Evolutionary conservation across 176 grass and related monocot species (phyloP), one percentile per base, ranked within the genome.

Genomic region (Triticum monococcum): DNA sequence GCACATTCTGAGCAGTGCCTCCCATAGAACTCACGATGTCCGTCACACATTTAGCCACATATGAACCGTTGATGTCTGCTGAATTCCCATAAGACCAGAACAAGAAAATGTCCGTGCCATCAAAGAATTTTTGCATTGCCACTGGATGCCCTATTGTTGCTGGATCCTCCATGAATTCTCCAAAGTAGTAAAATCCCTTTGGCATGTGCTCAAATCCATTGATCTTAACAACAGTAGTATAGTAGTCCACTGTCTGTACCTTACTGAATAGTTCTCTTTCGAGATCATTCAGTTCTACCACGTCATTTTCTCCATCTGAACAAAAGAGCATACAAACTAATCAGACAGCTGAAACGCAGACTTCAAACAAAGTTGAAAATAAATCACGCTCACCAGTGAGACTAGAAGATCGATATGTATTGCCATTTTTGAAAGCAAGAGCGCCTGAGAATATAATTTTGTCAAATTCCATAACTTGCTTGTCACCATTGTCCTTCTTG

Each of bases 51-150:
- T 91, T 85, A 54, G 81, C 83, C 81, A 94, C 92, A 85, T 66
- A 83, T 64, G 87, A 32, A 63, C 85, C 89, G 20, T 78, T 87
- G 79, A 94, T 88, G 52, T 91, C 89, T 36, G 60, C 83, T 50
- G 92, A 94, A 83, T 94, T 91, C 65, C 92, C 92, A 72, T 94
- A 94, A 80, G 92, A 94, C 92, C 92, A 94, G 45, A 94, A 91
- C 77, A 94, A 81, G 78, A 94, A 94, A 87, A 94, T 80, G 73
- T 91, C 67, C 48, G 89, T 94, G 67, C 83, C 85, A 65, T 79
- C 85, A 79, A 89, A 94, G 78, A 94, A 94, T 78, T 83, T 94
- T 79, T 94, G 92, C 92, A 94, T 91, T 77, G 92, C 92, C 45
- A 94, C 92, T 31, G 92, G 92, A 64, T 88, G 50, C 23, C 92